These are phyloP conservation scores for Hyaloperonospora arabidopsidis DNA, from an alignment of 352 stramenopile genomes.

Conservation along the genomic window DNA sequence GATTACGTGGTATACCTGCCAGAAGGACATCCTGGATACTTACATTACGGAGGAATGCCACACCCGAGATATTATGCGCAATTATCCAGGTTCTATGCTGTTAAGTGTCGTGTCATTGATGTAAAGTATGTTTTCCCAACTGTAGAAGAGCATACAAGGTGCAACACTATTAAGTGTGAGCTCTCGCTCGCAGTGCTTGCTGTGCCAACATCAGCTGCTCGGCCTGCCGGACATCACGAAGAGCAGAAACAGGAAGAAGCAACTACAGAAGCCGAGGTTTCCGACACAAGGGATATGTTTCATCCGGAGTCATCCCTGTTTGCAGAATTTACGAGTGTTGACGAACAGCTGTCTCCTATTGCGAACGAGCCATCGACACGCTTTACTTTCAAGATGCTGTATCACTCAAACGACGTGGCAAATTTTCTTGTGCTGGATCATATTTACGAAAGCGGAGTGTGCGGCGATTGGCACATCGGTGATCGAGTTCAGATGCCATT, in stretches of 20 bases:
- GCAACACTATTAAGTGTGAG: slow-evolving; percentile 64
- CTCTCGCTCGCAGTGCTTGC: slow-evolving; percentile 58
- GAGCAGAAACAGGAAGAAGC: slow-evolving; percentile 43
- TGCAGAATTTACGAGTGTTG: slow-evolving; percentile 57
- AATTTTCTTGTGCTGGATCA: slow-evolving; percentile 85
- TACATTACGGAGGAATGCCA: slow-evolving; percentile 28
- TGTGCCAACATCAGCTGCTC: slow-evolving; percentile 35
- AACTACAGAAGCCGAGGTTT: slow-evolving; percentile 10
- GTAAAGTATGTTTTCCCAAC: slow-evolving; percentile 73
- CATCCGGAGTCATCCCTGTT: slow-evolving; percentile 42
- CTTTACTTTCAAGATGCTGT: slow-evolving; percentile 58
- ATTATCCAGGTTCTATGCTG: slow-evolving; percentile 49
- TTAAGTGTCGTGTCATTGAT: slow-evolving; percentile 71
- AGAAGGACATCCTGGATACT: slow-evolving; percentile 56
- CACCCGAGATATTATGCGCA: slow-evolving; percentile 42
- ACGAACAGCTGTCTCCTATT: slow-evolving; percentile 42
- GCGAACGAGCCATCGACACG: slow-evolving; percentile 32
- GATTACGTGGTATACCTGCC: slow-evolving; percentile 81
- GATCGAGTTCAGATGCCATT: slow-evolving; percentile 72
- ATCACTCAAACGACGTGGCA: slow-evolving; percentile 70
- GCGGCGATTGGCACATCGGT: slow-evolving; percentile 52
- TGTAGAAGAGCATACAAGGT: slow-evolving; percentile 45
- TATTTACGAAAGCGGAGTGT: slow-evolving; percentile 71
- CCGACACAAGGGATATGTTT: slow-evolving; percentile 24
- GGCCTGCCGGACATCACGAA: slow-evolving; percentile 7